phyloP scores from a whole-genome alignment of 371 early-diverging fungal species.

The Thermomucor indicae-seudaticae region DNA sequence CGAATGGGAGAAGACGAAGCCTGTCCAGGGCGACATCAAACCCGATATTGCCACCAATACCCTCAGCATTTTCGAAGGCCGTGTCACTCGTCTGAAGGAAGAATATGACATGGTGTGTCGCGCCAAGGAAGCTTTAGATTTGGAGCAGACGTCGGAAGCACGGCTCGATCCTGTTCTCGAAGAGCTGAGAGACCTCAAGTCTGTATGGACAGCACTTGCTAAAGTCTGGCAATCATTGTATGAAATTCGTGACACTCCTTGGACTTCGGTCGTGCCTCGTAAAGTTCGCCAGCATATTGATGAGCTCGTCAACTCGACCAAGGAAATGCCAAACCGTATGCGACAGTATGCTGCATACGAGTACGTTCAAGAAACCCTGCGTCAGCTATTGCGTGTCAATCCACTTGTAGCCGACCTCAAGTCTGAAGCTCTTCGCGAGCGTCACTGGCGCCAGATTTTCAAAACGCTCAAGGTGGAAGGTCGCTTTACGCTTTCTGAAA shows the following conservation, averaged over 20 bases:
- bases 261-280: conserved; percentile 87
- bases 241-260: conserved; percentile 85
- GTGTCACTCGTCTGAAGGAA: conserved; percentile 79
- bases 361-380: conserved; percentile 83
- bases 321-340: conserved; percentile 93
- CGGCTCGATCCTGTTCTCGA: conserved; percentile 87
- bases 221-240: conserved; percentile 80
- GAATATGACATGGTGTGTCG: conserved; percentile 87
- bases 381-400: conserved; percentile 78
- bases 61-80: conserved; percentile 83
- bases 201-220: conserved; percentile 89
- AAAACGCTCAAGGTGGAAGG: conserved; percentile 77
- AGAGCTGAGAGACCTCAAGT: conserved; percentile 90
- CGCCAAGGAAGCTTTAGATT: conserved; percentile 93
- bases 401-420: conserved; percentile 85
- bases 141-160: conserved; percentile 66
- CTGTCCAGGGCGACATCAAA: conserved; percentile 90
- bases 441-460: conserved; percentile 96
- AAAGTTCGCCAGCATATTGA: conserved; percentile 88
- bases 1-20: conserved; percentile 95
- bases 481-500: conserved; percentile 65
- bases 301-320: conserved; percentile 73
- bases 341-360: conserved; percentile 98
- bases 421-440: conserved; percentile 93
- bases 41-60: conserved; percentile 84